Conservation (phyloP, 495 filamentous ascomycete species). For the Penicillium egyptiacum region DNA sequence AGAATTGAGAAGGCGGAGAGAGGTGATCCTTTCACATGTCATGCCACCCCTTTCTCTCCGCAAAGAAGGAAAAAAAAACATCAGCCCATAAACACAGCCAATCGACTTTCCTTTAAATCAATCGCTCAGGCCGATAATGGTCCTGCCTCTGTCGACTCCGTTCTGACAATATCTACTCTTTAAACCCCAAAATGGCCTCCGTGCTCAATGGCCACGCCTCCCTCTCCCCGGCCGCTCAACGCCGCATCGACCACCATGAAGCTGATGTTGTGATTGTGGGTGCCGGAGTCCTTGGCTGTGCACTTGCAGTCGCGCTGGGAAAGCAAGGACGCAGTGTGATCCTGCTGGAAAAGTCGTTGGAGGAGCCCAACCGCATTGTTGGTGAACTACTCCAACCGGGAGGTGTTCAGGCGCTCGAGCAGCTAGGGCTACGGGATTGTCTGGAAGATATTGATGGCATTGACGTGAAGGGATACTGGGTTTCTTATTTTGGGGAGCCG, state of each 20-base stretch:
- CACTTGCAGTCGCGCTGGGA: slow-evolving; percentile 79
- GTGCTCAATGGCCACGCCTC: slow-evolving; percentile 31
- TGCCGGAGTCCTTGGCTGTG: slow-evolving; percentile 86
- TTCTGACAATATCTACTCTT: slow-evolving; percentile 6
- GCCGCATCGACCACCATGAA: slow-evolving; percentile 54
- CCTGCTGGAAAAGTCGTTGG: slow-evolving; percentile 83
- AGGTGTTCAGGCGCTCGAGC: slow-evolving; percentile 76
- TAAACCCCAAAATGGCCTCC: slow-evolving; percentile 24
- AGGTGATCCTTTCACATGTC: slow-evolving; percentile 38
- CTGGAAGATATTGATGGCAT: slow-evolving; percentile 89
- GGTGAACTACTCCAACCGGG: slow-evolving; percentile 95
- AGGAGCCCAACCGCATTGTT: slow-evolving; percentile 95
- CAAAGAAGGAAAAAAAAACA: slow-evolving; percentile 14
- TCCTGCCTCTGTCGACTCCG: slow-evolving; percentile 5
- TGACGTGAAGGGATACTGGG: slow-evolving; percentile 77
- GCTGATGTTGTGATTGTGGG: slow-evolving; percentile 87
- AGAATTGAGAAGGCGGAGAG: slow-evolving; percentile 22
- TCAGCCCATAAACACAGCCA: slow-evolving; percentile 25
- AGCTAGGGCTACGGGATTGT: slow-evolving; percentile 76
- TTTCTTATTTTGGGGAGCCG: slow-evolving; percentile 75
- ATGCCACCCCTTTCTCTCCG: slow-evolving; percentile 32
- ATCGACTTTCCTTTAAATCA: slow-evolving; percentile 10
- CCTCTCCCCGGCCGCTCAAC: slow-evolving; percentile 35
- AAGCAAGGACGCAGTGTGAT: slow-evolving; percentile 89
- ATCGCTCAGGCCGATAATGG: slow-evolving; percentile 7